Percentiles rank a stretch among this genome's conserved stretches.
These are phyloP conservation scores for Psilocybe azurescens DNA, from an alignment of 768 basidiomycete genomes.

Conservation along the genomic window DNA sequence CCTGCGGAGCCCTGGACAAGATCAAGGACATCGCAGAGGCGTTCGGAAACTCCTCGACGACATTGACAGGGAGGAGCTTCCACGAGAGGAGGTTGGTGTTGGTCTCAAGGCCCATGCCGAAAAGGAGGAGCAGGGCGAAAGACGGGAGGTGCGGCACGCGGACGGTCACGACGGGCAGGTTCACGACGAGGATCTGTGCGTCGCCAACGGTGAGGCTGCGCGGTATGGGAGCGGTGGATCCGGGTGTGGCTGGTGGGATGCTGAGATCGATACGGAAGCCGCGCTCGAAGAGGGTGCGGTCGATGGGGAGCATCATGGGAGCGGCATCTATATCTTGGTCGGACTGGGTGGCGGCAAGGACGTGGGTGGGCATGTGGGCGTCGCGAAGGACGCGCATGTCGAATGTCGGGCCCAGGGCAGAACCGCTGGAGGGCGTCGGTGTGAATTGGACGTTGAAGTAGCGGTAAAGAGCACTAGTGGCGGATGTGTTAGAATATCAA, in stretches of 20 bases:
- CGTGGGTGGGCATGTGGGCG: conserved; percentile 59
- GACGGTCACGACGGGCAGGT: conserved; percentile 56
- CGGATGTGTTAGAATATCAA: conserved; percentile 1
- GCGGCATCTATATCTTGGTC: conserved; percentile 26
- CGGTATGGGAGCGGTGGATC: conserved; percentile 38
- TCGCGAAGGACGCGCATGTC: conserved; percentile 53
- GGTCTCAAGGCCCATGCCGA: conserved; percentile 57
- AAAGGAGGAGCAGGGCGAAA: conserved; percentile 62
- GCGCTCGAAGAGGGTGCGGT: conserved; percentile 48
- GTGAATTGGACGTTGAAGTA: conserved; percentile 46
- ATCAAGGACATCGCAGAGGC: conserved; percentile 59
- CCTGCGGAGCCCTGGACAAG: conserved; percentile 45
- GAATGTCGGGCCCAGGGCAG: conserved; percentile 45
- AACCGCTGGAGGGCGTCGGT: conserved; percentile 17
- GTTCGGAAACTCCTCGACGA: conserved; percentile 68
- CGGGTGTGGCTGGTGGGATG: conserved; percentile 37
- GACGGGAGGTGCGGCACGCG: conserved; percentile 59
- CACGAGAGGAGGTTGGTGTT: conserved; percentile 52
- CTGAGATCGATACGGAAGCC: conserved; percentile 40
- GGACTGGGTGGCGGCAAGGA: conserved; percentile 50
- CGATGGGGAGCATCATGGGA: conserved; percentile 58
- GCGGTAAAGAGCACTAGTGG: conserved; percentile 46
- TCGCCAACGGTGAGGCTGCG: conserved; percentile 22
- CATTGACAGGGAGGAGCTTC: conserved; percentile 56
- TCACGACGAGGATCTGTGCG: conserved; percentile 38